Evolutionary conservation across 2,329 filamentous ascomycete species (phyloP).

Genomic region (Neofusicoccum laricinum): DNA sequence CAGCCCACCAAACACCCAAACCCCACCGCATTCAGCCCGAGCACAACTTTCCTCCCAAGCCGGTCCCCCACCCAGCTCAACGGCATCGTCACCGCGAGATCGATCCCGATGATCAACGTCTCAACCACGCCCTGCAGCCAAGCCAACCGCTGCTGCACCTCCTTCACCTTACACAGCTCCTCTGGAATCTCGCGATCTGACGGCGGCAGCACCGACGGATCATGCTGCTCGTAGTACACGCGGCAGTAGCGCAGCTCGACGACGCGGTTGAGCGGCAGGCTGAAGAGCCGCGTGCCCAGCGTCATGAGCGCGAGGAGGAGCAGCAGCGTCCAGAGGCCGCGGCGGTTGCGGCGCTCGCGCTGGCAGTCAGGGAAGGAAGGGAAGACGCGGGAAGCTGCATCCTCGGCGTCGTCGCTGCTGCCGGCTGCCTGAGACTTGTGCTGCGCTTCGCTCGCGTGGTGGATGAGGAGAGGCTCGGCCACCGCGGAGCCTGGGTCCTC

Average conservation of each 20-base stretch:
- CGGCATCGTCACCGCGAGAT: constrained; percentile 35
- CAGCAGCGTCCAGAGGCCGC: constrained; percentile 21
- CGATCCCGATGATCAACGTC: constrained; percentile 32
- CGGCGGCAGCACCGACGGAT: constrained; percentile 35
- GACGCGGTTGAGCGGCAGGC: constrained; percentile 36
- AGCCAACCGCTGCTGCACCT: constrained; percentile 51
- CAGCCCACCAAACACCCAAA: constrained; percentile 29
- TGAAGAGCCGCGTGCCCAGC: constrained; percentile 32
- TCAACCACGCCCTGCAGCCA: constrained; percentile 50
- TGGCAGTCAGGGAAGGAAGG: not conserved
- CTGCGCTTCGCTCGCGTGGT: not conserved
- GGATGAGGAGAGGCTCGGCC: not conserved
- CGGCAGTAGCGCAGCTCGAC: constrained; percentile 42
- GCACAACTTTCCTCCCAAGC: constrained; percentile 26
- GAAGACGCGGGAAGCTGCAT: not conserved
- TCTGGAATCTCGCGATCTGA: constrained; percentile 45
- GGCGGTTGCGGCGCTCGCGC: not conserved
- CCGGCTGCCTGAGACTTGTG: not conserved
- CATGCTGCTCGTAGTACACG: constrained; percentile 46
- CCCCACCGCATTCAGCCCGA: constrained; percentile 33
- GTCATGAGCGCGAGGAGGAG: constrained; percentile 32
- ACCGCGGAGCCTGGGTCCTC: not conserved
- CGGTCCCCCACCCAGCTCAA: constrained; percentile 34
- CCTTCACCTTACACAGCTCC: constrained; percentile 53
- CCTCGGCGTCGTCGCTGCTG: not conserved